A percentile compares a stretch with the other conserved stretches of the same genome.
Conservation (phyloP, 306 rosid genomes). For the Lupinus albus region DNA sequence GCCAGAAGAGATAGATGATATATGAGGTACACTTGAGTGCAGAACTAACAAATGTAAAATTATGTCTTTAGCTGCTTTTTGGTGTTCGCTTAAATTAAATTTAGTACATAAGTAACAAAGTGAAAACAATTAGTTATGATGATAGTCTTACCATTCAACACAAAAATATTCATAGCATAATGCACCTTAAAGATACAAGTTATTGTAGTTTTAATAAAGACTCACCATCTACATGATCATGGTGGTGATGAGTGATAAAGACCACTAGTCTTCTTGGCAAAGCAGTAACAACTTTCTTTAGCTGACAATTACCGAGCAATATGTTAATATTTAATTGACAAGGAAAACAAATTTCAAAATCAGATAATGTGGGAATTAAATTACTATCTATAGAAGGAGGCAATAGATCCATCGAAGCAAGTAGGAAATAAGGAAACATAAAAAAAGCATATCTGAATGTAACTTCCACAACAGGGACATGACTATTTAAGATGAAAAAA, state of each 20-base stretch:
- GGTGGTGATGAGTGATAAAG: constrained; percentile 87
- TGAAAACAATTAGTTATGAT: constrained; percentile 30
- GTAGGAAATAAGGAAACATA: constrained; percentile 28
- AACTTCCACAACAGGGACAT: constrained; percentile 14
- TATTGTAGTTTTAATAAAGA: constrained; percentile 17
- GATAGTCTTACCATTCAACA: constrained; percentile 28
- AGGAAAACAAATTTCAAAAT: constrained; percentile 12
- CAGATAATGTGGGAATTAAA: constrained; percentile 18
- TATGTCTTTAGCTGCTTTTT: constrained; percentile 24
- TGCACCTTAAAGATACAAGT: constrained; percentile 10
- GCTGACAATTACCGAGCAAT: constrained; percentile 58
- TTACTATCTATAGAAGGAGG: background rate
- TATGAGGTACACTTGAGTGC: constrained; percentile 26
- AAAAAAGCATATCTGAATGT: constrained; percentile 13
- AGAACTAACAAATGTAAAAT: constrained; percentile 31
- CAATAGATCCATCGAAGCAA: constrained; percentile 16
- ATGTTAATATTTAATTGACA: constrained; percentile 37
- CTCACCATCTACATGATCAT: constrained; percentile 87
- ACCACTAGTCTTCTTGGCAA: constrained; percentile 79
- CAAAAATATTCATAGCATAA: constrained; percentile 20
- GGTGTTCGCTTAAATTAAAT: constrained; percentile 1
- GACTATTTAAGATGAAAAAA: constrained; percentile 16
- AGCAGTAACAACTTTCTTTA: constrained; percentile 62
- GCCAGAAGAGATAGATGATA: constrained; percentile 23
- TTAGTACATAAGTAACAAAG: constrained; percentile 22